Evolutionary conservation across 257 asterid genomes (phyloP).

Genomic region (Nicotiana attenuata): DNA sequence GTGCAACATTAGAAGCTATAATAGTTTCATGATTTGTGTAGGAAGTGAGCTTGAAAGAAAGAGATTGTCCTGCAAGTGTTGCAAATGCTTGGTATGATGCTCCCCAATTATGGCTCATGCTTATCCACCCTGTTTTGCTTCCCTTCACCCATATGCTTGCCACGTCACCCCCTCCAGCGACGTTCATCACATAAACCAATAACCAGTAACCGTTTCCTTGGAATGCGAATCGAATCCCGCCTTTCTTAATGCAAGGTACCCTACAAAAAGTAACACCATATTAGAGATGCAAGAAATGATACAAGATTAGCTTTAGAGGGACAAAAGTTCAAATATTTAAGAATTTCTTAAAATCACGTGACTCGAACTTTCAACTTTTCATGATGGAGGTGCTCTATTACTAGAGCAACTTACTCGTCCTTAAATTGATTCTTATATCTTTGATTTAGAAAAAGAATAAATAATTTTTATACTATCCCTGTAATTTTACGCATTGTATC

Average conservation of each 20-base stretch:
- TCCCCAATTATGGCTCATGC: constrained; percentile 39
- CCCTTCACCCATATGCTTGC: constrained; percentile 15
- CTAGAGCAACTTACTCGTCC: not conserved
- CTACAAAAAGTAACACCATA: constrained; percentile 17
- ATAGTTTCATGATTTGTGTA: constrained; percentile 54
- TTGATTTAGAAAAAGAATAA: too few species aligned
- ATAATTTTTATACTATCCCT: not conserved
- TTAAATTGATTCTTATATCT: not conserved
- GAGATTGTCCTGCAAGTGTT: constrained; percentile 59
- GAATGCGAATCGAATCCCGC: constrained; percentile 50
- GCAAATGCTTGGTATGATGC: constrained; percentile 80
- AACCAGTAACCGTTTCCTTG: constrained; percentile 88
- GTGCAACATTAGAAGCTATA: constrained; percentile 55
- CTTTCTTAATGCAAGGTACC: constrained; percentile 44
- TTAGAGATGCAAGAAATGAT: not conserved
- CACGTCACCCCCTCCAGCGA: constrained; percentile 75
- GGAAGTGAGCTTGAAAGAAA: constrained; percentile 62
- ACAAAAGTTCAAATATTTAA: not conserved
- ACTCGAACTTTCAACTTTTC: not conserved
- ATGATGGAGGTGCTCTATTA: not conserved
- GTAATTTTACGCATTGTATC: not conserved
- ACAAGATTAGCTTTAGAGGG: not conserved
- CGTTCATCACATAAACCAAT: constrained; percentile 75
- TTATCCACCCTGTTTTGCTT: too few species aligned
- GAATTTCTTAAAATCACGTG: not conserved